Conservation (phyloP, 2,329 filamentous ascomycete genomes). For the Myotisia sp. region DNA sequence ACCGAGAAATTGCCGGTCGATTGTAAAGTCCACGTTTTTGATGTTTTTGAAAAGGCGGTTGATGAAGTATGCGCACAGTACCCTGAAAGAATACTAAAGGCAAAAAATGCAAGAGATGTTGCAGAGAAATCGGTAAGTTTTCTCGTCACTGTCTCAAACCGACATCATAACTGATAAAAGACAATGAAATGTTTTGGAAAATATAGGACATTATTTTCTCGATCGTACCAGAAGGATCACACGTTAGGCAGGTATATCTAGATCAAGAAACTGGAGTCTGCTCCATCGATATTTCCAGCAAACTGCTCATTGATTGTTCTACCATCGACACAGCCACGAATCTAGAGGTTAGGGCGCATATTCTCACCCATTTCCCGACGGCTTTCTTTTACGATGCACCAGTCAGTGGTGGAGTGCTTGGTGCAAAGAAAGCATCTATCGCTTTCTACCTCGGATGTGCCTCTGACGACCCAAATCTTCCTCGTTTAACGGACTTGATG, state of each 20-base stretch:
- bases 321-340: constrained; percentile 43
- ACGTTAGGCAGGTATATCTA: constrained; percentile 39
- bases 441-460: constrained; percentile 39
- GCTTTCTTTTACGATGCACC: constrained; percentile 41
- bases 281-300: constrained; percentile 27
- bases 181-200: background rate
- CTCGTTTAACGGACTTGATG: constrained; percentile 32
- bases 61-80: constrained; percentile 31
- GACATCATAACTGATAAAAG: background rate
- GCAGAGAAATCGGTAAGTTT: constrained; percentile 35
- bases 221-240: constrained; percentile 41
- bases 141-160: background rate
- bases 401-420: constrained; percentile 39
- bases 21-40: constrained; percentile 36
- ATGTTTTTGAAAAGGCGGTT: constrained; percentile 32
- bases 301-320: constrained; percentile 41
- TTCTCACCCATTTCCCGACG: constrained; percentile 23
- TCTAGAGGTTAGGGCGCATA: constrained; percentile 31
- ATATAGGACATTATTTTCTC: constrained; percentile 36
- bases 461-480: constrained; percentile 31
- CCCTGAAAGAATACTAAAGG: constrained; percentile 26
- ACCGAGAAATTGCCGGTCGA: constrained; percentile 32
- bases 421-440: constrained; percentile 38
- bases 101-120: constrained; percentile 34
- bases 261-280: constrained; percentile 31